Evolutionary conservation across 2,329 filamentous ascomycete species (phyloP), one percentile per base, ranked within the genome.

Genomic region (Shiraia bambusicola): DNA sequence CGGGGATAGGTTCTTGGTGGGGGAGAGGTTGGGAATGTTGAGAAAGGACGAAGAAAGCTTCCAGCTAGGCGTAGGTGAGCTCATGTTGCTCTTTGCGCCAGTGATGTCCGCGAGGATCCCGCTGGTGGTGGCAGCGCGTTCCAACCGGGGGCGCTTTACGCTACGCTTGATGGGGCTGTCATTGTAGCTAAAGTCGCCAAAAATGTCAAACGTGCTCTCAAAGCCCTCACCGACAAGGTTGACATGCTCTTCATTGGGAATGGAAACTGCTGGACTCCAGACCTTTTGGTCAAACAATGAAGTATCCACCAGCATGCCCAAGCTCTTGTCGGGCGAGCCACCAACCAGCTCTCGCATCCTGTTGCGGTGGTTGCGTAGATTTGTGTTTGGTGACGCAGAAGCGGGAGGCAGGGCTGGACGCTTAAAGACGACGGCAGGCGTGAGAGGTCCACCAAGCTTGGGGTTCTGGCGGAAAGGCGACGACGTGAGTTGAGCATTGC

Each of bases 371-470:
- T 93, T 83, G 43, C 86, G 84, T 14, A 97, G 78, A 61, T 95
- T 95, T 8, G 92, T 96, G 63, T 93, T 94, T 2, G 93, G 92
- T 11, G 92, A 97, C 13, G 88, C 85, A 1, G 92, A 95, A 39
- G 87, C 77, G 4, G 81, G 87, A 22, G 81, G 79, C 41, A 79
- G 76, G 12, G 73, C 71, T 27, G 80, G 81, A 40, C 78, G 79
- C 72, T 87, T 89, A 65, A 95, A 85, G 67, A 93, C 89, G 56
- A 91, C 81, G 14, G 86, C 80, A 4, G 91, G 92, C 0, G 92
- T 96, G 31, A 95, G 73, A 3, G 91, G 91, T 13, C 50, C 50
- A 30, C 44, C 7, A 17, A 49, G 50, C 51, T 71, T 69, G 15
- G 63, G 61, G 42, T 54, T 62, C 4, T 60, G 52, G 15, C 65